phyloP scores from a whole-genome alignment of 139 green algal species.

The Chlamydomonas eustigma region DNA sequence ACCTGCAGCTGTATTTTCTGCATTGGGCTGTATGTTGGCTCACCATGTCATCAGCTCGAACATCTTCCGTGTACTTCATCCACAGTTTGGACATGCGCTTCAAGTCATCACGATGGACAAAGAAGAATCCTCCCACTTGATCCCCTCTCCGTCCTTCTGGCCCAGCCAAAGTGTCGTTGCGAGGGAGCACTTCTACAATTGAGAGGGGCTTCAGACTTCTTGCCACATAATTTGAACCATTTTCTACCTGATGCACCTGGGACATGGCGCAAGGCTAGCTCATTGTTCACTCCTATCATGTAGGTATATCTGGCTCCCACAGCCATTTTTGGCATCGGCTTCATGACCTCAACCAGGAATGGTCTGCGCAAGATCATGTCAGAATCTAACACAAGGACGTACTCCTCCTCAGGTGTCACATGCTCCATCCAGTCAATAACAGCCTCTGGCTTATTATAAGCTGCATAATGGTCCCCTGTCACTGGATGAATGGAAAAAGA shows the following conservation, averaged over 20 bases:
- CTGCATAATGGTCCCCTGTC: constrained; percentile 38
- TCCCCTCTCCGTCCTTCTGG: constrained; percentile 38
- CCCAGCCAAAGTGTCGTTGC: constrained; percentile 65
- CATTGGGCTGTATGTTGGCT: not conserved
- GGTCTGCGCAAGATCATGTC: constrained; percentile 56
- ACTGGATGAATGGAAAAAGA: constrained; percentile 31
- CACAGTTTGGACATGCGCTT: constrained; percentile 65
- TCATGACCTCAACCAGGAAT: constrained; percentile 43
- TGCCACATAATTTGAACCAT: not conserved
- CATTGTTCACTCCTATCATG: constrained; percentile 58
- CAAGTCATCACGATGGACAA: constrained; percentile 76
- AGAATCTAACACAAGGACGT: constrained; percentile 50
- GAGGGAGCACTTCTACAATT: constrained; percentile 38
- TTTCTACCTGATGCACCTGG: constrained; percentile 11
- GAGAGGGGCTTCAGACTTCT: not conserved
- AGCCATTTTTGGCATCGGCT: constrained; percentile 27
- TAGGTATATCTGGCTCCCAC: constrained; percentile 38
- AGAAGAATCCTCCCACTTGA: constrained; percentile 73
- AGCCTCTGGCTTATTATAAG: constrained; percentile 78
- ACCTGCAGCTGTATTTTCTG: not conserved
- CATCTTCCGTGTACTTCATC: constrained; percentile 71
- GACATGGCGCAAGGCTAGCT: constrained; percentile 59
- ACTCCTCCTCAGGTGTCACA: constrained; percentile 47
- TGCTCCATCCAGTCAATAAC: constrained; percentile 73
- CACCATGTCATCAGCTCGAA: constrained; percentile 43